phyloP scores from a whole-genome alignment of 345 rosid species.

The Excoecaria agallocha region DNA sequence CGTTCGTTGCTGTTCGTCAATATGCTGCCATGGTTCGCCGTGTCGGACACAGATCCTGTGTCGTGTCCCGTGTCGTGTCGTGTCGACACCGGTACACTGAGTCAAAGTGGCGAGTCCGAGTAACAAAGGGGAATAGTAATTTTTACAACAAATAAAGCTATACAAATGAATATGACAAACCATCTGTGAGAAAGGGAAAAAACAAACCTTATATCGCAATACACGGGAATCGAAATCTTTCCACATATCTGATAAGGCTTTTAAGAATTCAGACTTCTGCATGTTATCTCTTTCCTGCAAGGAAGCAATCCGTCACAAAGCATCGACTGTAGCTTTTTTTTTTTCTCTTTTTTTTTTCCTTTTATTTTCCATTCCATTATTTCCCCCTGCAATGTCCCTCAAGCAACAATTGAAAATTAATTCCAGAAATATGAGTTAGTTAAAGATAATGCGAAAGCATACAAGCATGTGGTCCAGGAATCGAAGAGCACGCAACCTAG shows the following conservation, averaged over 20 bases:
- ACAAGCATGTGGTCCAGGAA: conserved; percentile 99
- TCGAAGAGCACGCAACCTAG: conserved; percentile 97
- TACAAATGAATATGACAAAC: background rate
- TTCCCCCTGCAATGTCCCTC: background rate
- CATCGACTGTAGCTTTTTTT: background rate
- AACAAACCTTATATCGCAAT: conserved; percentile 85
- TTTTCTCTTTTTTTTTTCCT: too few relatives aligned
- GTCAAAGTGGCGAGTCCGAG: too few relatives aligned
- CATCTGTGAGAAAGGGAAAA: conserved; percentile 2
- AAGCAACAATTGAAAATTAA: conserved; percentile 12
- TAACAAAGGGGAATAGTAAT: too few relatives aligned
- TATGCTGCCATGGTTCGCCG: too few relatives aligned
- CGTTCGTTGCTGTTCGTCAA: too few relatives aligned
- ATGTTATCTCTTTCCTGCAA: conserved; percentile 91
- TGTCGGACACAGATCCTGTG: too few relatives aligned
- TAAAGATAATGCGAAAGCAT: conserved; percentile 37
- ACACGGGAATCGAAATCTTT: conserved; percentile 97
- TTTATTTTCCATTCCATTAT: background rate
- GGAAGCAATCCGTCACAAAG: conserved; percentile 14
- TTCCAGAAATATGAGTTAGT: conserved; percentile 8
- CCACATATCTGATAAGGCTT: conserved; percentile 99
- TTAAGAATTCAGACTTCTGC: conserved; percentile 98
- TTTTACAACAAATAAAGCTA: background rate
- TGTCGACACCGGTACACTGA: too few relatives aligned
- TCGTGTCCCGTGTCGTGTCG: too few relatives aligned